Evolutionary conservation across 306 rosid species (phyloP).

Genomic region (Pueraria montana): DNA sequence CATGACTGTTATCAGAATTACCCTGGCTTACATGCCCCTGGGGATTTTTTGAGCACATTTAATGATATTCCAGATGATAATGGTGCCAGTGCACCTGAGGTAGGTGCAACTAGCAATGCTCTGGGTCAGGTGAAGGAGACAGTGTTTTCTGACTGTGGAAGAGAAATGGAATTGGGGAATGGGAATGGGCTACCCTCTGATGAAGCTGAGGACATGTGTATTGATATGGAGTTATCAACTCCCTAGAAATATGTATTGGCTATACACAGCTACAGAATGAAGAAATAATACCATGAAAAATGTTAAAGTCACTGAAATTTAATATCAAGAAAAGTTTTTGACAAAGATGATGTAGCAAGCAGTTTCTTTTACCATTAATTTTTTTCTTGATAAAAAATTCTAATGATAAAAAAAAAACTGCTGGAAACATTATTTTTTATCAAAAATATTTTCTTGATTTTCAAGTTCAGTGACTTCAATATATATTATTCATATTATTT

Average conservation of each 20-base stretch:
- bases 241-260: no score
- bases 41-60: slow-evolving; percentile 45
- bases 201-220: slow-evolving; percentile 32
- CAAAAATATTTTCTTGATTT: neutral
- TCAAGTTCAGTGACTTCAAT: neutral
- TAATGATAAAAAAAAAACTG: no score
- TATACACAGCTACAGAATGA: neutral
- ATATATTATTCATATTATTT: no score
- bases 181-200: neutral
- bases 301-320: neutral
- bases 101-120: slow-evolving; percentile 28
- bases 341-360: no score
- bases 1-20: slow-evolving; percentile 49
- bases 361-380: no score
- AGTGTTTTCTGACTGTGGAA: slow-evolving; percentile 4
- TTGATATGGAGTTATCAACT: slow-evolving; percentile 51
- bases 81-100: neutral
- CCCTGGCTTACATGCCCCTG: slow-evolving; percentile 41
- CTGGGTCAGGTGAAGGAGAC: slow-evolving; percentile 14
- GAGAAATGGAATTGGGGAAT: slow-evolving; percentile 29
- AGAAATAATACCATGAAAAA: slow-evolving; percentile 13
- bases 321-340: neutral
- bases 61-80: slow-evolving; percentile 52
- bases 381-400: no score
- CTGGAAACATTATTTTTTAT: no score